Percentiles rank a stretch among this genome's conserved stretches.
These are phyloP conservation scores for Quercus wislizeni DNA, from an alignment of 306 rosid species.

Conservation along the genomic window DNA sequence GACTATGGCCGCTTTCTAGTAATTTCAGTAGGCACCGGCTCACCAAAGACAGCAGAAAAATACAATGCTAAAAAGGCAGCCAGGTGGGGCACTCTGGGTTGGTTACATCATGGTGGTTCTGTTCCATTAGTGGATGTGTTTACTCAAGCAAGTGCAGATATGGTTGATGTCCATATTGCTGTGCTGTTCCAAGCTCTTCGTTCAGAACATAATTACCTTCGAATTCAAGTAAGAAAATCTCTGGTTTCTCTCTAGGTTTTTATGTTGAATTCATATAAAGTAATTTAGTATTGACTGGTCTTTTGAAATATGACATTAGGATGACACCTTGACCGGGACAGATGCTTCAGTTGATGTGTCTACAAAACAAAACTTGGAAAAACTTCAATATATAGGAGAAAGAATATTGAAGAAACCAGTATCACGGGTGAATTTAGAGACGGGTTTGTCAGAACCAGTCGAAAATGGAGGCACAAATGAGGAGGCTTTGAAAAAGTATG, in stretches of 20 bases:
- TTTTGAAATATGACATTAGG: constrained; percentile 16
- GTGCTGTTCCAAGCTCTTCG: constrained; percentile 29
- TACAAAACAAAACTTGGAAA: constrained; percentile 29
- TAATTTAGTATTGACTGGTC: neutral
- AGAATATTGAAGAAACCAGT: constrained; percentile 36
- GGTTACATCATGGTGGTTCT: constrained; percentile 23
- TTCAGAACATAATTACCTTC: constrained; percentile 21
- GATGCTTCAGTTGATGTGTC: constrained; percentile 39
- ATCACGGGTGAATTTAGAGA: constrained; percentile 29
- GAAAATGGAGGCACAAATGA: constrained; percentile 32
- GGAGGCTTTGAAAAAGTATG: constrained; percentile 40
- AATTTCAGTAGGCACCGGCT: constrained; percentile 47
- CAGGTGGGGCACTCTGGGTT: constrained; percentile 34
- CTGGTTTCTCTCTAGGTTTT: neutral
- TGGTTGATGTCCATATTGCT: constrained; percentile 28
- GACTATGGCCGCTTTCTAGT: constrained; percentile 30
- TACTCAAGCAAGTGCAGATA: constrained; percentile 29
- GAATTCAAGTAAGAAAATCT: constrained; percentile 19
- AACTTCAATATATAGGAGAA: constrained; percentile 30
- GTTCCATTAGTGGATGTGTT: constrained; percentile 25
- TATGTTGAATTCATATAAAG: neutral
- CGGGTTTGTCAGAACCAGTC: constrained; percentile 7
- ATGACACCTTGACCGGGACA: constrained; percentile 35
- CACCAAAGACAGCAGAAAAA: constrained; percentile 23
- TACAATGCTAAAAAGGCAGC: constrained; percentile 28